phyloP scores from a whole-genome alignment of 495 filamentous ascomycete genomes.

The Glonium stellatum region DNA sequence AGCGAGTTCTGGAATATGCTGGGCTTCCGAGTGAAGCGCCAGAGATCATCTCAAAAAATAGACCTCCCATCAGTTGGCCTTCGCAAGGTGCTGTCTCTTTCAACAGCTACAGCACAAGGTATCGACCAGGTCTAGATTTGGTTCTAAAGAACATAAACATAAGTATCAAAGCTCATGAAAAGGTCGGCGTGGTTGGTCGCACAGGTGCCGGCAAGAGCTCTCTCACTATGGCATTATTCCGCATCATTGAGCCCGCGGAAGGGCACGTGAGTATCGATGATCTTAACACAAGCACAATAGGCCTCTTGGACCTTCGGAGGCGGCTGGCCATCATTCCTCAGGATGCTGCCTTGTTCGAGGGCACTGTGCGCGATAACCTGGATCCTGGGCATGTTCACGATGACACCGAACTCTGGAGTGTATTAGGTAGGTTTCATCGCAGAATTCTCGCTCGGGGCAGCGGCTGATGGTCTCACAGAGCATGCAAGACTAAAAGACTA shows the following conservation, averaged over 20 bases:
- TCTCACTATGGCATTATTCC: conserved; percentile 85
- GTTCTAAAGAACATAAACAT: conserved; percentile 89
- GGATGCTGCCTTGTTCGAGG: conserved; percentile 95
- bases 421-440: conserved; percentile 57
- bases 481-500: conserved; percentile 92
- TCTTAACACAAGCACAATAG: conserved; percentile 83
- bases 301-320: conserved; percentile 78
- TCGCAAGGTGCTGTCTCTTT: conserved; percentile 84
- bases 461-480: conserved; percentile 48
- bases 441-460: neutral
- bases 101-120: conserved; percentile 87
- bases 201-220: conserved; percentile 97
- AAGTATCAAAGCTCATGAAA: conserved; percentile 90
- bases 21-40: conserved; percentile 89
- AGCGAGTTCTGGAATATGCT: conserved; percentile 95
- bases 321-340: conserved; percentile 97
- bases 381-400: conserved; percentile 93
- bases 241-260: conserved; percentile 80
- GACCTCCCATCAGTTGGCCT: conserved; percentile 88
- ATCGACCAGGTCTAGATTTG: conserved; percentile 79
- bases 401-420: conserved; percentile 96
- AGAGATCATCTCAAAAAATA: conserved; percentile 80
- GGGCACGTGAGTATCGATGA: conserved; percentile 85
- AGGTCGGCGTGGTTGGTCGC: conserved; percentile 94
- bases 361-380: conserved; percentile 90